Conservation (phyloP, 1,139 yeast genomes). For the Magnusiomyces sp. region DNA sequence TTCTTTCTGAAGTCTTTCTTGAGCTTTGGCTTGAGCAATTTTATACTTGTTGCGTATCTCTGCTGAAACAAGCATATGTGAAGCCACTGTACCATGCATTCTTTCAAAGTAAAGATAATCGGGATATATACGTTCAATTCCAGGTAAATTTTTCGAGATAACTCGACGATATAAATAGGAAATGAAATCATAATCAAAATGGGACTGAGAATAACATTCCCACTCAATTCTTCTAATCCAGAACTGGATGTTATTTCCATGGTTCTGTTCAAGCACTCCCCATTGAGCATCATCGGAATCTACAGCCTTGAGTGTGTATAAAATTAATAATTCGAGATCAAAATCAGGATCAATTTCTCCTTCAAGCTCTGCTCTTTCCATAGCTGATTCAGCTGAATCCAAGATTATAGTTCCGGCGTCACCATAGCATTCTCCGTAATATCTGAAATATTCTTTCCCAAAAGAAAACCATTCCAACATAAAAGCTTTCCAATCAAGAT, state of each 20-base stretch:
- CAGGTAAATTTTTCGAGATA: too few relatives aligned
- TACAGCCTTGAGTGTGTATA: slow-evolving; percentile 7
- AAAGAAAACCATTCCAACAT: slow-evolving; percentile 31
- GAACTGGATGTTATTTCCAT: slow-evolving; percentile 35
- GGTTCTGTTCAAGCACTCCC: slow-evolving; percentile 28
- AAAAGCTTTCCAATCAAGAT: slow-evolving; percentile 35
- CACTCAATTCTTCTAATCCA: slow-evolving; percentile 43
- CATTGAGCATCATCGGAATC: slow-evolving; percentile 20
- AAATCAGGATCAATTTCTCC: slow-evolving; percentile 14
- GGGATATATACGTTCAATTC: too few relatives aligned
- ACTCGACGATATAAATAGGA: too few relatives aligned
- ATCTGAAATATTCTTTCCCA: slow-evolving; percentile 14
- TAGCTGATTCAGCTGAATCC: slow-evolving; percentile 1
- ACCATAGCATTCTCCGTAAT: slow-evolving; percentile 2
- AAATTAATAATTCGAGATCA: slow-evolving; percentile 15
- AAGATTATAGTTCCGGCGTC: slow-evolving; percentile 6
- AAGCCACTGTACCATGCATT: slow-evolving; percentile 30
- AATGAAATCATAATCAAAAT: too few relatives aligned
- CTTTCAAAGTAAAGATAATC: slow-evolving; percentile 30
- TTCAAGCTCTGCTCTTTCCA: slow-evolving; percentile 7
- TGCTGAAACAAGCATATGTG: slow-evolving; percentile 25
- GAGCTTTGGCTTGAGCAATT: slow-evolving; percentile 10
- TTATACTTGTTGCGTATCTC: slow-evolving; percentile 9
- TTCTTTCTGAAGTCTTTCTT: too few relatives aligned
- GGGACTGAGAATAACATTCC: slow-evolving; percentile 25